Evolutionary conservation across 345 rosid species (phyloP).

Genomic region (Carallia brachiata): DNA sequence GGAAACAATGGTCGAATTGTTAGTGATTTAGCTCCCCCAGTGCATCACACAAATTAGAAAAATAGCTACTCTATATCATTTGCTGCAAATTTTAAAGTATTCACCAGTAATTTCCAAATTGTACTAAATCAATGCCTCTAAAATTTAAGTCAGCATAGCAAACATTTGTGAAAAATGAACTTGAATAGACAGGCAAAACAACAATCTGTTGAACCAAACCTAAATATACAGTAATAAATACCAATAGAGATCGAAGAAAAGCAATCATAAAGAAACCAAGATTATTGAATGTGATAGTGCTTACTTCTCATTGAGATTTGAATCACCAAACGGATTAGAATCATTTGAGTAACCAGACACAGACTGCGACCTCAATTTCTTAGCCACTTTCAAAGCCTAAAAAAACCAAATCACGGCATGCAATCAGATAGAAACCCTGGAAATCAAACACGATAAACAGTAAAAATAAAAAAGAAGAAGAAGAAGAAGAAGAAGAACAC

Average conservation of each 20-base stretch:
- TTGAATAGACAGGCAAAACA: too few relatives aligned
- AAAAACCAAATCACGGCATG: constrained; percentile 14
- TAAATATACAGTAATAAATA: neutral
- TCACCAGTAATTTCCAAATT: too few relatives aligned
- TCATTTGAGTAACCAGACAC: constrained; percentile 90
- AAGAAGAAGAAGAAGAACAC: neutral
- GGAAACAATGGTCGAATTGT: too few relatives aligned
- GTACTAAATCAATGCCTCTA: too few relatives aligned
- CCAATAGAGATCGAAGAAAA: neutral
- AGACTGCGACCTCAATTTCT: constrained; percentile 68
- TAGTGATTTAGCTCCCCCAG: too few relatives aligned
- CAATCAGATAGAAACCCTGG: constrained; percentile 4
- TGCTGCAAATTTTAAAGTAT: too few relatives aligned
- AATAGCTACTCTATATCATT: too few relatives aligned
- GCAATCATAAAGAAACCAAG: neutral
- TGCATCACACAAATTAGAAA: too few relatives aligned
- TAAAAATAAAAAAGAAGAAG: neutral
- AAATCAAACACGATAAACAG: neutral
- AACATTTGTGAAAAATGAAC: too few relatives aligned
- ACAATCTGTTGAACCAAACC: too few relatives aligned
- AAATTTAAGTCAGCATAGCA: too few relatives aligned
- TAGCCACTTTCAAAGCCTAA: constrained; percentile 71
- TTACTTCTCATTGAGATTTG: constrained; percentile 86
- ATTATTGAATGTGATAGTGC: constrained; percentile 1
- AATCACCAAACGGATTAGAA: constrained; percentile 95